These are phyloP conservation scores for Cryphonectria naterciae DNA, from an alignment of 2,329 filamentous ascomycete species.

Conservation along the genomic window DNA sequence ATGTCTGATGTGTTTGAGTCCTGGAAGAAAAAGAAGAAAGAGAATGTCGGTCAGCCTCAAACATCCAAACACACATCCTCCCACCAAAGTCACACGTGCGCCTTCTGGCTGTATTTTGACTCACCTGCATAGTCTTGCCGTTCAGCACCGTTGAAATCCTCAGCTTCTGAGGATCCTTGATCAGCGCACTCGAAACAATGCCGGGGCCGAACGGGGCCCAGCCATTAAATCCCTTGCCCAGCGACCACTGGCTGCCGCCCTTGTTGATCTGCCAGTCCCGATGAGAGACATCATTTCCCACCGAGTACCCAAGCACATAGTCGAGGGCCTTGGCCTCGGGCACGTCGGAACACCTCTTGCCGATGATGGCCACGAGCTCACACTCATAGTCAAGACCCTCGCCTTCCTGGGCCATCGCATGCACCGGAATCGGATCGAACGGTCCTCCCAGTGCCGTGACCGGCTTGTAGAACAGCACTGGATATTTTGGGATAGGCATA, in stretches of 20 bases:
- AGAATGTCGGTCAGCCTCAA: neutral
- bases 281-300: slow-evolving; percentile 81
- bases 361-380: slow-evolving; percentile 75
- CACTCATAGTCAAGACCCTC: slow-evolving; percentile 79
- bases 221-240: slow-evolving; percentile 76
- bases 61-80: slow-evolving; percentile 19
- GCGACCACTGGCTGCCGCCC: slow-evolving; percentile 70
- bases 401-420: slow-evolving; percentile 65
- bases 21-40: slow-evolving; percentile 34
- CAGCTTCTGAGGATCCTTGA: slow-evolving; percentile 61
- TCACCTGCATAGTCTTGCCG: slow-evolving; percentile 58
- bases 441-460: slow-evolving; percentile 68
- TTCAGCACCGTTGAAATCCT: slow-evolving; percentile 63
- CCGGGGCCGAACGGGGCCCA: slow-evolving; percentile 76
- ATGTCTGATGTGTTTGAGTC: slow-evolving; percentile 62
- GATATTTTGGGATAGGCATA: slow-evolving; percentile 71
- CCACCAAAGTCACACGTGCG: neutral
- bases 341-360: slow-evolving; percentile 68
- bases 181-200: slow-evolving; percentile 62
- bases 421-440: slow-evolving; percentile 67
- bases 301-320: slow-evolving; percentile 74
- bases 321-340: slow-evolving; percentile 67
- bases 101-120: slow-evolving; percentile 6
- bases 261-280: slow-evolving; percentile 74
- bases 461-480: slow-evolving; percentile 77